Evolutionary conservation across 2,329 filamentous ascomycete species (phyloP).

Genomic region (Chrysoporthe deuterocubensis): DNA sequence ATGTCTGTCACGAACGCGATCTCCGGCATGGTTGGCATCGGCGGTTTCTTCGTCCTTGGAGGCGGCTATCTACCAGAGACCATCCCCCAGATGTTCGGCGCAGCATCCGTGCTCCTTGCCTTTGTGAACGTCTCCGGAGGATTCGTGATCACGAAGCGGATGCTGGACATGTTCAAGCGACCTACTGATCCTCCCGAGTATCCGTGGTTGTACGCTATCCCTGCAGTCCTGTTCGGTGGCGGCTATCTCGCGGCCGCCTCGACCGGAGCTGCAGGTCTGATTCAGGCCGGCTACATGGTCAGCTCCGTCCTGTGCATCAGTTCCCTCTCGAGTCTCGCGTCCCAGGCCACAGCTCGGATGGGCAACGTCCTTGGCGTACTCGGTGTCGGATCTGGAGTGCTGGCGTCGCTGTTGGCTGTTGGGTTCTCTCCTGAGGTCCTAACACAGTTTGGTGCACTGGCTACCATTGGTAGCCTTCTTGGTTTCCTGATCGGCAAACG

Average conservation of each 20-base stretch:
- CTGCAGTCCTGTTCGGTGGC: conserved; percentile 76
- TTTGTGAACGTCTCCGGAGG: conserved; percentile 90
- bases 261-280: conserved; percentile 81
- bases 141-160: conserved; percentile 89
- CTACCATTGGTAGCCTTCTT: conserved; percentile 69
- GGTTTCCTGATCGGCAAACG: conserved; percentile 79
- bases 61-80: conserved; percentile 79
- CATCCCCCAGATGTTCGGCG: conserved; percentile 77
- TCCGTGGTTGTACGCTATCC: conserved; percentile 83
- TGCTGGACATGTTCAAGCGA: conserved; percentile 91
- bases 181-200: conserved; percentile 88
- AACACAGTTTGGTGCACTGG: conserved; percentile 78
- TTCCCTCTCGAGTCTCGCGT: conserved; percentile 80
- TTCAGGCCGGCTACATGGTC: conserved; percentile 85
- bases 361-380: conserved; percentile 87
- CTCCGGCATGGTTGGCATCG: conserved; percentile 86
- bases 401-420: conserved; percentile 80
- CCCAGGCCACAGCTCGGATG: conserved; percentile 80
- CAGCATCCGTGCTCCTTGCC: conserved; percentile 78
- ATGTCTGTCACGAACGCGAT: conserved; percentile 96
- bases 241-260: conserved; percentile 80
- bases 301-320: conserved; percentile 85
- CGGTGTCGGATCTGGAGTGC: conserved; percentile 80
- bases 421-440: conserved; percentile 81
- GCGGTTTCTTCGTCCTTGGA: conserved; percentile 86